Conservation (phyloP, 1,139 yeast genomes). For the Candida smagusa region DNA sequence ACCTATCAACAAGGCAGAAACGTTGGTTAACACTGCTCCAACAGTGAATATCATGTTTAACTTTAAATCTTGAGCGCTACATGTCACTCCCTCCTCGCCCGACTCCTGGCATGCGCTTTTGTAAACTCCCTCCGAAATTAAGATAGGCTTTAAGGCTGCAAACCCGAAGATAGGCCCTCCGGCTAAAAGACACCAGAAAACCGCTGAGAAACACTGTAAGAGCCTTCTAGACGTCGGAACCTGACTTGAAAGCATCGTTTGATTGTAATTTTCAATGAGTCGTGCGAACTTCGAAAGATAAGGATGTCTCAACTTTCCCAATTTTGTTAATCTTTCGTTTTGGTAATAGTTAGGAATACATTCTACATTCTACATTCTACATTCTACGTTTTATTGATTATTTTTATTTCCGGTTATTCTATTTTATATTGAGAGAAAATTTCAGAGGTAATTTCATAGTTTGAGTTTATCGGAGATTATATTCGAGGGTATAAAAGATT, state of each 20-base stretch:
- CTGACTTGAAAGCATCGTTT: not conserved
- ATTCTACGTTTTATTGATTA: too few species aligned
- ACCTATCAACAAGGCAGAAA: slow-evolving; percentile 42
- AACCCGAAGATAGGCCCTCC: slow-evolving; percentile 50
- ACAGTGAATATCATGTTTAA: slow-evolving; percentile 46
- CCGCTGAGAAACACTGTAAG: slow-evolving; percentile 32
- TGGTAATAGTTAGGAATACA: too few species aligned
- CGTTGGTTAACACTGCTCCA: slow-evolving; percentile 44
- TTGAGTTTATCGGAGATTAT: too few species aligned
- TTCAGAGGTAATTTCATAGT: too few species aligned
- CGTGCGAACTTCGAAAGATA: too few species aligned
- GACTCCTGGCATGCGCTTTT: slow-evolving; percentile 31
- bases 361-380: too few species aligned
- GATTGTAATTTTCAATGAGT: not conserved
- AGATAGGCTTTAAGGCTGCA: slow-evolving; percentile 46
- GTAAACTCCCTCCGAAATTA: slow-evolving; percentile 38
- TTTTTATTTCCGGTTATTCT: too few species aligned
- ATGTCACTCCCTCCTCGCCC: slow-evolving; percentile 9
- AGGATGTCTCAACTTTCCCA: too few species aligned
- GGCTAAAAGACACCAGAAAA: slow-evolving; percentile 41
- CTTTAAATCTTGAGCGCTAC: slow-evolving; percentile 42
- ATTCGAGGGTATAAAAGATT: too few species aligned
- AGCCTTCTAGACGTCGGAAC: slow-evolving; percentile 13
- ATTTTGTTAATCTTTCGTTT: too few species aligned
- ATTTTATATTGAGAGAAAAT: too few species aligned